A percentile compares a stretch with the other conserved stretches of the same genome.
These are phyloP conservation scores for Wickerhamomyces queroliae DNA, from an alignment of 805 yeast species.

Conservation along the genomic window DNA sequence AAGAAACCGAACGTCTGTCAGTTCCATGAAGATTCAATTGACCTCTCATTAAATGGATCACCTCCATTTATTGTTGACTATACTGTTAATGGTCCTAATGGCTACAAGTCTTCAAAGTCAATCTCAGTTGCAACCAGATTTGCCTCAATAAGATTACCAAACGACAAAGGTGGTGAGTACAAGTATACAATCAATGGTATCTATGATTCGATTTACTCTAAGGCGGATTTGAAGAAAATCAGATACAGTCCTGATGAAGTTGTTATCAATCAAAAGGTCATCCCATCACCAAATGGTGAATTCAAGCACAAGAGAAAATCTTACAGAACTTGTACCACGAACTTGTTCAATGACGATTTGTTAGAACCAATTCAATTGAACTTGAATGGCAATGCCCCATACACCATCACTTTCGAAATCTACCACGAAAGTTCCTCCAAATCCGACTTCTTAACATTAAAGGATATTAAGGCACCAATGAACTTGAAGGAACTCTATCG, in stretches of 20 bases:
- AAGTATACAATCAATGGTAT: constrained; percentile 55
- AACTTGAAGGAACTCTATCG: constrained; percentile 40
- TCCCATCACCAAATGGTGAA: constrained; percentile 53
- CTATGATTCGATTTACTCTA: constrained; percentile 58
- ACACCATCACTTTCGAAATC: constrained; percentile 48
- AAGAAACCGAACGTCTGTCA: constrained; percentile 39
- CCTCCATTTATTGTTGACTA: constrained; percentile 70
- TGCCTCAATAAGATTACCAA: constrained; percentile 39
- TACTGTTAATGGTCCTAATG: constrained; percentile 53
- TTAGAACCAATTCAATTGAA: constrained; percentile 49
- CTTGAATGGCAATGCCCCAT: constrained; percentile 60
- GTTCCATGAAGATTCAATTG: constrained; percentile 41
- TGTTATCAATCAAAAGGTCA: constrained; percentile 45
- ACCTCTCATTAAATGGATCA: constrained; percentile 47
- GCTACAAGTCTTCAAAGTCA: constrained; percentile 30
- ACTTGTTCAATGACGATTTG: constrained; percentile 26
- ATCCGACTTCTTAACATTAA: constrained; percentile 38
- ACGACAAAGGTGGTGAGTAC: constrained; percentile 52
- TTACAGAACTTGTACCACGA: constrained; percentile 43
- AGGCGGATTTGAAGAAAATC: constrained; percentile 26
- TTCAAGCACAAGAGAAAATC: constrained; percentile 43
- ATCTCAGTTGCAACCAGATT: constrained; percentile 47
- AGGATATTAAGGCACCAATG: constrained; percentile 34
- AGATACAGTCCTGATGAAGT: constrained; percentile 27
- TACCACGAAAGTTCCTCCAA: constrained; percentile 56